Conservation (phyloP, 2,329 filamentous ascomycete species). For the Hypoxylon sp. region DNA sequence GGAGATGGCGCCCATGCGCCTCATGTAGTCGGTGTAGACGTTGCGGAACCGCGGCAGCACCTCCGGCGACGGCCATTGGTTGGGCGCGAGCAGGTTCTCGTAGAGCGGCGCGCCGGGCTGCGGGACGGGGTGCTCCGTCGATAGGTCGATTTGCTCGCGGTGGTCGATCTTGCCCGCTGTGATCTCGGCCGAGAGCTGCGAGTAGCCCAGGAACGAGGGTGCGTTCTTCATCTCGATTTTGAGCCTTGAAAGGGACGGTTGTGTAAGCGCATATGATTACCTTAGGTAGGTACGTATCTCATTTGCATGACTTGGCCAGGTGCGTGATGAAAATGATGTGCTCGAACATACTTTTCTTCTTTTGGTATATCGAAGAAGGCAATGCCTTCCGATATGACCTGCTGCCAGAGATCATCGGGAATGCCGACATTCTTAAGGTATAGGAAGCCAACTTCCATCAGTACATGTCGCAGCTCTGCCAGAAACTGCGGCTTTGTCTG, state of each 20-base stretch:
- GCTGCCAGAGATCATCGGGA: conserved; percentile 72
- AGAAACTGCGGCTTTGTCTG: conserved; percentile 81
- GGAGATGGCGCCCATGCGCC: conserved; percentile 79
- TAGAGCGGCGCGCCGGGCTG: conserved; percentile 75
- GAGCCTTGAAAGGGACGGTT: conserved; percentile 58
- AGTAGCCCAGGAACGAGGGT: conserved; percentile 79
- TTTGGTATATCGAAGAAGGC: conserved; percentile 82
- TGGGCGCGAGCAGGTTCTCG: conserved; percentile 81
- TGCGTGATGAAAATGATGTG: conserved; percentile 3
- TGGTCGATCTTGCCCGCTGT: conserved; percentile 84
- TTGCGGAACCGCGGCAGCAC: conserved; percentile 77
- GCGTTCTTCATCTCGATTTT: conserved; percentile 82
- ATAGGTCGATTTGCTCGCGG: conserved; percentile 89
- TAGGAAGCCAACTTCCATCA: conserved; percentile 90
- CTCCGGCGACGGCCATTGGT: conserved; percentile 80
- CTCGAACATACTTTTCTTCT: conserved; percentile 77
- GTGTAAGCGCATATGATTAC: conserved; percentile 2
- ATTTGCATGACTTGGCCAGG: neutral
- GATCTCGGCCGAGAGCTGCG: conserved; percentile 74
- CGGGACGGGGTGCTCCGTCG: conserved; percentile 80
- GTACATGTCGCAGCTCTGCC: conserved; percentile 76
- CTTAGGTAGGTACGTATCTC: neutral
- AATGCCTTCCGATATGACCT: conserved; percentile 77
- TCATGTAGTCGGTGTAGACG: conserved; percentile 82
- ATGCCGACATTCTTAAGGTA: conserved; percentile 87